These are phyloP conservation scores for Zymoseptoria crescenta DNA, from an alignment of 2,329 filamentous ascomycete genomes.

Conservation along the genomic window DNA sequence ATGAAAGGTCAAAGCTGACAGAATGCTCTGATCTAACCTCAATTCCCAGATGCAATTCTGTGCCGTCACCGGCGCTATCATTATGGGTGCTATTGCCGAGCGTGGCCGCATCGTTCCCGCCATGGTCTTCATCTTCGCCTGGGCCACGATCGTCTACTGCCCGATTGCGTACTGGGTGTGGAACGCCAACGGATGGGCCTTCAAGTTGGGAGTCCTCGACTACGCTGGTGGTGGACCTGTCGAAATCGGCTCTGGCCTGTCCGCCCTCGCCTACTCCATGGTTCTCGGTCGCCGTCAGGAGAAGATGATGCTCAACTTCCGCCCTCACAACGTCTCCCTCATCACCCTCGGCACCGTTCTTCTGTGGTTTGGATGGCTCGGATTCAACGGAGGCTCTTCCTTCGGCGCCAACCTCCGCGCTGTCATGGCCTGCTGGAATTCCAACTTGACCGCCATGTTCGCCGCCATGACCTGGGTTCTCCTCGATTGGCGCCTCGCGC, in stretches of 20 bases:
- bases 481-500: constrained; percentile 87
- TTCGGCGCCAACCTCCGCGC: constrained; percentile 76
- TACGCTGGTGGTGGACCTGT: constrained; percentile 95
- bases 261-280: constrained; percentile 90
- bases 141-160: constrained; percentile 96
- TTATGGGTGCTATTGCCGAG: constrained; percentile 87
- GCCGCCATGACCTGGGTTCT: constrained; percentile 88
- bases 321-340: constrained; percentile 95
- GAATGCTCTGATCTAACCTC: not conserved
- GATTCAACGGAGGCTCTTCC: constrained; percentile 95
- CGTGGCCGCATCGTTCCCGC: constrained; percentile 85
- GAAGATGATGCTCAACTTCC: constrained; percentile 99
- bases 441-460: constrained; percentile 86
- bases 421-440: constrained; percentile 97
- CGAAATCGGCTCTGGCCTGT: constrained; percentile 91
- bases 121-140: constrained; percentile 93
- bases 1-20: not conserved
- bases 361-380: constrained; percentile 98
- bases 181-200: constrained; percentile 91
- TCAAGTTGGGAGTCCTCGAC: constrained; percentile 83
- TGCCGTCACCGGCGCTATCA: constrained; percentile 81
- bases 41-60: constrained; percentile 86
- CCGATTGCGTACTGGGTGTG: constrained; percentile 94
- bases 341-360: constrained; percentile 92
- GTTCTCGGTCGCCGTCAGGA: constrained; percentile 93